Conservation (phyloP, 495 filamentous ascomycete species). For the Lichenothelia convexa region DNA sequence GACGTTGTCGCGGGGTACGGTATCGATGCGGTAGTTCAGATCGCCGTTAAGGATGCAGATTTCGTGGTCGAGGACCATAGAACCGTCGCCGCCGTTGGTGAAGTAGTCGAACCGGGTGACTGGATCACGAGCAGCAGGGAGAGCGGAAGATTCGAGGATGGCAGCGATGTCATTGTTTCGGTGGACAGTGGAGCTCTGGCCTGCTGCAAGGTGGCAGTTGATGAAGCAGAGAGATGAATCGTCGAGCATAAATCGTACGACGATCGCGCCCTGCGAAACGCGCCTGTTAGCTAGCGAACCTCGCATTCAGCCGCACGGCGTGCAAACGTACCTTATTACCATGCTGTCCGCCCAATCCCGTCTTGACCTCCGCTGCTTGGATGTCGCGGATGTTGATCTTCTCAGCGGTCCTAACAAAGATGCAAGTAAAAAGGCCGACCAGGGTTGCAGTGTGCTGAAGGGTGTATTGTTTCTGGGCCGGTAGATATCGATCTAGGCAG, state of each 20-base stretch:
- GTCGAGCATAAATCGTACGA: constrained; percentile 77
- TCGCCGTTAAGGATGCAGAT: constrained; percentile 92
- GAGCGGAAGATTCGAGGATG: constrained; percentile 59
- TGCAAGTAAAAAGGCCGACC: constrained; percentile 86
- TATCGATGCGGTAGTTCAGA: constrained; percentile 94
- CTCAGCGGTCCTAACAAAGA: constrained; percentile 72
- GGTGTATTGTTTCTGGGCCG: constrained; percentile 58
- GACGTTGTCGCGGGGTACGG: constrained; percentile 83
- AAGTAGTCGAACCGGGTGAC: constrained; percentile 52
- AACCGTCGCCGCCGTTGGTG: constrained; percentile 78
- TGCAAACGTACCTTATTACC: constrained; percentile 63
- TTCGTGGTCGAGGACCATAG: constrained; percentile 93
- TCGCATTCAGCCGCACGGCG: background rate
- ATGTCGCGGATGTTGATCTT: constrained; percentile 58
- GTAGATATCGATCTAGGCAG: constrained; percentile 66
- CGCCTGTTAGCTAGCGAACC: too few species aligned
- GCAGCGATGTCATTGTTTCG: constrained; percentile 86
- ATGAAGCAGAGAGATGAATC: constrained; percentile 89
- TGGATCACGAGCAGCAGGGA: constrained; percentile 48
- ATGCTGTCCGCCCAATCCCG: constrained; percentile 81
- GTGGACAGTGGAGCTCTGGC: constrained; percentile 71
- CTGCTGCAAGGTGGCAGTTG: constrained; percentile 93
- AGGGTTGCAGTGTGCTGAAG: constrained; percentile 76
- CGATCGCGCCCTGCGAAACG: constrained; percentile 52
- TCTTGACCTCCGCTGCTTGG: constrained; percentile 68